A percentile compares a stretch with the other conserved stretches of the same genome.
Conservation (phyloP, 176 grass and related monocot species). For the Pontederia crassipes region DNA sequence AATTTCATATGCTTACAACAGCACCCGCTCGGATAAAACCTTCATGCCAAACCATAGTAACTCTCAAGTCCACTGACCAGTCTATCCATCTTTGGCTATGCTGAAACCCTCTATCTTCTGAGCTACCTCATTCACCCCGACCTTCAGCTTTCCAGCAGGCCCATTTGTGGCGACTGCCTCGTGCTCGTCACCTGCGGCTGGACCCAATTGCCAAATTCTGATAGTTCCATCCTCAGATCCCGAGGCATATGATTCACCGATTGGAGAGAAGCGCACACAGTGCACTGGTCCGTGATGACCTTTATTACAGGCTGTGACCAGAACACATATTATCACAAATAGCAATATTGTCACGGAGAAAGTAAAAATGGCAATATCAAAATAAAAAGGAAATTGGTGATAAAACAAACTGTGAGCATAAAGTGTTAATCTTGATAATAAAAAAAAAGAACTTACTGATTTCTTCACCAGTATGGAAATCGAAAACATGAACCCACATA, state of each 20-base stretch:
- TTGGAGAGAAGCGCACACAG: conserved; percentile 81
- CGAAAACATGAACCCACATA: conserved; percentile 87
- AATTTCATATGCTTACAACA: too few relatives aligned
- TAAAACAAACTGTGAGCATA: neutral
- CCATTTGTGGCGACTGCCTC: conserved; percentile 23
- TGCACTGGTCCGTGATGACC: conserved; percentile 95
- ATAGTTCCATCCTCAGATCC: conserved; percentile 96
- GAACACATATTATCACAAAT: neutral
- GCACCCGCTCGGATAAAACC: too few relatives aligned
- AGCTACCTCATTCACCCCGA: conserved; percentile 52
- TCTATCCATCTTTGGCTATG: conserved; percentile 47
- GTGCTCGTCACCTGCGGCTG: conserved; percentile 39
- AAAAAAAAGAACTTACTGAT: conserved; percentile 41
- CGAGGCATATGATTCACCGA: conserved; percentile 84
- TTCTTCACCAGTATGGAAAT: conserved; percentile 96
- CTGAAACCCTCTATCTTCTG: conserved; percentile 74
- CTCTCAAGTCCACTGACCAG: conserved; percentile 5
- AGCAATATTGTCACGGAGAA: neutral
- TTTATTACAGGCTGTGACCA: conserved; percentile 70
- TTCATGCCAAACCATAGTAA: too few relatives aligned
- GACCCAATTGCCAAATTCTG: conserved; percentile 73
- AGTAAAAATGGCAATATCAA: neutral
- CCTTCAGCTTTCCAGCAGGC: conserved; percentile 34
- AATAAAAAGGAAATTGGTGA: neutral
- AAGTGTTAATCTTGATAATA: neutral